A percentile compares a stretch with the other conserved stretches of the same genome.
Evolutionary conservation across 2,329 filamentous ascomycete species (phyloP).

Genomic region (Catunica adiposa): DNA sequence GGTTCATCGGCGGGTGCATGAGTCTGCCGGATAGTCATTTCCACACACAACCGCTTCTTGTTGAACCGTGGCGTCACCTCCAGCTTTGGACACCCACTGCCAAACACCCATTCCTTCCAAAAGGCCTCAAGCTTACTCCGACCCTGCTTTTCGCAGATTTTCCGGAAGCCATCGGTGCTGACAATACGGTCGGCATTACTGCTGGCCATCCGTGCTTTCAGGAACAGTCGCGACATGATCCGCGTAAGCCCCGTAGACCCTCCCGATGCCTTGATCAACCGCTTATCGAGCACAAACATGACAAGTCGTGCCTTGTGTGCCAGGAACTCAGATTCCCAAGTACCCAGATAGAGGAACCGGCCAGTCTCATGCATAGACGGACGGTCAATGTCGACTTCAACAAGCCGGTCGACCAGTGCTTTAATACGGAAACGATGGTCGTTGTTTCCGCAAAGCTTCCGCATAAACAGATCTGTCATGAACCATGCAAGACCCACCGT

Average conservation of each 20-base stretch:
- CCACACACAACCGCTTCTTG: slow-evolving; percentile 90
- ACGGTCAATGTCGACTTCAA: slow-evolving; percentile 63
- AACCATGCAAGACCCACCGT: slow-evolving; percentile 82
- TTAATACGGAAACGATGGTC: slow-evolving; percentile 88
- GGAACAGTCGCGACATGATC: slow-evolving; percentile 71
- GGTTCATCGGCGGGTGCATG: slow-evolving; percentile 30
- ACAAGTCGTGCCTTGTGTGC: slow-evolving; percentile 78
- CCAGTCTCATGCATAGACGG: slow-evolving; percentile 74
- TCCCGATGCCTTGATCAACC: slow-evolving; percentile 66
- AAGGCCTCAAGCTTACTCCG: slow-evolving; percentile 78
- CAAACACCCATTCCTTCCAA: slow-evolving; percentile 84
- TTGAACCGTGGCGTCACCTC: slow-evolving; percentile 82
- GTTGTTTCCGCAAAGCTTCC: slow-evolving; percentile 80
- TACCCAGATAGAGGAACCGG: slow-evolving; percentile 57
- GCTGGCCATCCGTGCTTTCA: slow-evolving; percentile 58
- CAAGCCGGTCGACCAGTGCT: slow-evolving; percentile 61
- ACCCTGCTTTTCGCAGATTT: slow-evolving; percentile 72
- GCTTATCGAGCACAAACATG: slow-evolving; percentile 81
- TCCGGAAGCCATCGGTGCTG: slow-evolving; percentile 59
- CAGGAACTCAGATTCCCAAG: slow-evolving; percentile 81
- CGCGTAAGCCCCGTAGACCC: slow-evolving; percentile 69
- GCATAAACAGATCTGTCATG: slow-evolving; percentile 89
- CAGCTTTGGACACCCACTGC: slow-evolving; percentile 78
- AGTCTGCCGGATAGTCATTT: slow-evolving; percentile 72
- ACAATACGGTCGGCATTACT: slow-evolving; percentile 53